Conservation (phyloP, 1,284 basidiomycete species). For the Marasmius tenuissimus region DNA sequence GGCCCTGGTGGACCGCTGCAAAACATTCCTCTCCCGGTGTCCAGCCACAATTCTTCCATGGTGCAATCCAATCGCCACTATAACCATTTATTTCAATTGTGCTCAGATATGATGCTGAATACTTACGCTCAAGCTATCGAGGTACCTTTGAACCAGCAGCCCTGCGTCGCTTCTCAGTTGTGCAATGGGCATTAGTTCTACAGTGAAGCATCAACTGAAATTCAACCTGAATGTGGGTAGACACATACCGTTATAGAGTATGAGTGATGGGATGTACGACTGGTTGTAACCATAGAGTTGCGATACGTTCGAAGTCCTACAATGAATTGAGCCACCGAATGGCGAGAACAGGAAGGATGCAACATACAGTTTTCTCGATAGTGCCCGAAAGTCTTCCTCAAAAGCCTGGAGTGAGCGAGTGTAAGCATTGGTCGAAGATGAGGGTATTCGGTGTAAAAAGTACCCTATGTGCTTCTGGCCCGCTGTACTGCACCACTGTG, state of each 20-base stretch:
- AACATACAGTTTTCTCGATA: neutral
- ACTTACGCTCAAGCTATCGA: neutral
- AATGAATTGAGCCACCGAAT: neutral
- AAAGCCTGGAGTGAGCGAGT: too few relatives aligned
- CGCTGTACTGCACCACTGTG: too few relatives aligned
- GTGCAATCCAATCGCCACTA: neutral
- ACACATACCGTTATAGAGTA: neutral
- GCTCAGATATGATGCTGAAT: neutral
- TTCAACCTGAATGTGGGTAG: neutral
- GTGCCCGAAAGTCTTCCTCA: neutral
- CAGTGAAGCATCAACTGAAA: neutral
- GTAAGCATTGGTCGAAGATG: too few relatives aligned
- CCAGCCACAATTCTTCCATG: neutral
- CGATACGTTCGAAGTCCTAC: neutral
- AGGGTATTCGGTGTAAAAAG: too few relatives aligned
- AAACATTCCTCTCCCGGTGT: neutral
- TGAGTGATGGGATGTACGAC: neutral
- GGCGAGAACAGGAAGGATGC: too few relatives aligned
- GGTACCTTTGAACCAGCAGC: neutral
- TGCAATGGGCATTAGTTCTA: neutral
- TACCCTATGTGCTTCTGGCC: too few relatives aligned
- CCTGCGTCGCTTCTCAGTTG: neutral
- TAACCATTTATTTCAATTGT: neutral
- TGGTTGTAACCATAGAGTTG: neutral
- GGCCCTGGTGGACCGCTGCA: neutral